phyloP scores from a whole-genome alignment of 164 flowering plant genomes.

The Vitis rupestris region DNA sequence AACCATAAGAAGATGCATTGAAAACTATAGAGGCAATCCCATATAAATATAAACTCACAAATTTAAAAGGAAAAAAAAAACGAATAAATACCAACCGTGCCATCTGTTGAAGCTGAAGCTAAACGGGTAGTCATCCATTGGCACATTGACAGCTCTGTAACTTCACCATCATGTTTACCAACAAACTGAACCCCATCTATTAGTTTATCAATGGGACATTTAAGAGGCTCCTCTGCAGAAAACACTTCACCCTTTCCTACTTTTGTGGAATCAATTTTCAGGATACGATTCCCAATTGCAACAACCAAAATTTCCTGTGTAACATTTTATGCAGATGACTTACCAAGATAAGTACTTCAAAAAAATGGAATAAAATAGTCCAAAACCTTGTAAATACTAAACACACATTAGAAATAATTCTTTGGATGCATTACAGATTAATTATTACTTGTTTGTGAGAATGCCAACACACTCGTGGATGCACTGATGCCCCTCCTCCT shows the following conservation, averaged over 20 bases:
- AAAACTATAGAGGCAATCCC: too few species aligned
- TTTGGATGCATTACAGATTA: neutral
- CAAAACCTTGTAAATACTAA: neutral
- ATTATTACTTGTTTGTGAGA: constrained; percentile 82
- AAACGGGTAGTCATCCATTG: constrained; percentile 94
- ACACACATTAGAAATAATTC: neutral
- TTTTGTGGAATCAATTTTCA: constrained; percentile 73
- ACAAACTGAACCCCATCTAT: constrained; percentile 77
- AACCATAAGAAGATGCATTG: too few species aligned
- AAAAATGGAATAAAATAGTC: neutral
- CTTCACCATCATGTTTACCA: constrained; percentile 85
- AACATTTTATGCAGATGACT: neutral
- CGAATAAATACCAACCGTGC: constrained; percentile 58
- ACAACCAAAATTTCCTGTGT: constrained; percentile 81
- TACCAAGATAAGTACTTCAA: neutral
- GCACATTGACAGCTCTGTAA: constrained; percentile 88
- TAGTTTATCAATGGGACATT: constrained; percentile 58
- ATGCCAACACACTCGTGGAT: constrained; percentile 94
- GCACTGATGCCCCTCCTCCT: constrained; percentile 56
- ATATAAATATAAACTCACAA: too few species aligned
- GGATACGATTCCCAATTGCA: constrained; percentile 62
- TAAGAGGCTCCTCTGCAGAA: constrained; percentile 71
- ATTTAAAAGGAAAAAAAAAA: neutral
- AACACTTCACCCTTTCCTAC: constrained; percentile 60
- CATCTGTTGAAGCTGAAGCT: constrained; percentile 88